Percentiles rank a stretch among this genome's conserved stretches.
These are phyloP conservation scores for Diaporthe ampelina DNA, from an alignment of 2,329 filamentous ascomycete genomes.

Conservation along the genomic window DNA sequence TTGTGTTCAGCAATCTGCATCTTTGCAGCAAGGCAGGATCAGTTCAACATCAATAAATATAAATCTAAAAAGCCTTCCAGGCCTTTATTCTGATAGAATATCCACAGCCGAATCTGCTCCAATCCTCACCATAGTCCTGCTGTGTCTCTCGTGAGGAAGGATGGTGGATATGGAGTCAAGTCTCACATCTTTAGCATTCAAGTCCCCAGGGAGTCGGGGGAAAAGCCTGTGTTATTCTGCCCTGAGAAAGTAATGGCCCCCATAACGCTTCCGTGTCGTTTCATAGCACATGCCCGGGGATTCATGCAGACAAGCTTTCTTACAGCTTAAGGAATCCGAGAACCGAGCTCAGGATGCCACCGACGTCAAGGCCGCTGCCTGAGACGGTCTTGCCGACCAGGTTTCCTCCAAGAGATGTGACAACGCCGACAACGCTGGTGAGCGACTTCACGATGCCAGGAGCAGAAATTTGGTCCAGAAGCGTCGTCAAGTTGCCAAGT, in stretches of 20 bases:
- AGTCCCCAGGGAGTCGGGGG: slow-evolving; percentile 4
- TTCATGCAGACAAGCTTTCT: slow-evolving; percentile 3
- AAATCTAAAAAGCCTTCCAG: too few relatives aligned
- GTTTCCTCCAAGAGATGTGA: slow-evolving; percentile 12
- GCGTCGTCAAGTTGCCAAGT: slow-evolving; percentile 20
- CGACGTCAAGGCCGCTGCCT: neutral
- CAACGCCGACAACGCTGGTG: slow-evolving; percentile 25
- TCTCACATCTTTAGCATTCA: neutral
- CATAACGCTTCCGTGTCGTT: slow-evolving; percentile 10
- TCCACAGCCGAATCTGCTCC: neutral
- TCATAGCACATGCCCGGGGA: slow-evolving; percentile 4
- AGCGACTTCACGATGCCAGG: neutral
- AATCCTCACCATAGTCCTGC: slow-evolving; percentile 3
- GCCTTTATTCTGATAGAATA: too few relatives aligned
- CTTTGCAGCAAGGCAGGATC: too few relatives aligned
- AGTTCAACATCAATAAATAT: too few relatives aligned
- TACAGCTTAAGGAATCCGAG: slow-evolving; percentile 20
- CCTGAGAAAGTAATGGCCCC: slow-evolving; percentile 2
- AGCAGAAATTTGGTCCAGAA: neutral
- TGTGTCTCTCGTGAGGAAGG: slow-evolving; percentile 3
- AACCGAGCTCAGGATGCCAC: slow-evolving; percentile 22
- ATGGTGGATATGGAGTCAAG: neutral
- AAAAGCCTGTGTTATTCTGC: neutral
- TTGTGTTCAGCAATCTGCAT: too few relatives aligned
- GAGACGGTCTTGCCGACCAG: slow-evolving; percentile 13